Base-by-base conservation (phyloP, 2,329 filamentous ascomycete genomes). In the Bipolaris zeicola region DNA sequence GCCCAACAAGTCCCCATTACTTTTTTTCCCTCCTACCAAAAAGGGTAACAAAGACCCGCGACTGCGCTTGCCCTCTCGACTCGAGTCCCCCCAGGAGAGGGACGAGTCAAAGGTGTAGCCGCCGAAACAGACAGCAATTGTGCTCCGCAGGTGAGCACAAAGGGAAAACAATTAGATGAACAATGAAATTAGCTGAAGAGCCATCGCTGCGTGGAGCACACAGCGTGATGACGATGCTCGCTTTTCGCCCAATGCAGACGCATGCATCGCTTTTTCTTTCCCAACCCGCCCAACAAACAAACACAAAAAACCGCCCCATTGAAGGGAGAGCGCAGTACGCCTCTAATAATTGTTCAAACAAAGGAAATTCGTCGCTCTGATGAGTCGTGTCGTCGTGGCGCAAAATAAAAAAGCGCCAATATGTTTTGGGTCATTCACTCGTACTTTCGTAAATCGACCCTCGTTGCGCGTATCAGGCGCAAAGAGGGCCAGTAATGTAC, bases 371-470 rank as follows among this genome's bases (percentile, higher is more conserved):
- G 71, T 76, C 52, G 70, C 44, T 55, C 43, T 52, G 51, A 56
- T 73, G 65, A 72, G 56, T 45, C 36, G 37, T 58, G 46, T 58
- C 66, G 57, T 67, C 69, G 68, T 71, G 67, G 67, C 70, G 68
- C 63, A 55, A 70, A 65, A 65, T 66, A 50, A 68, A 68, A 51
- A 68, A 57, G 58, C 58, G 62, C 63, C 61, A 47, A 44, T 51
- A 65, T 53, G 61, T 58, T 43, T 39, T 42, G 36, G 52, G 72
- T 76, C 73, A 71, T 75, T 73, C 71, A 74, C 67, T 74, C 72
- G 70, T 75, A 73, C 72, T 64, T 57, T 76, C 74, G 67, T 75
- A 62, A 50, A 62, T 70, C 43, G 48, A n/a, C 14, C 65, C 61
- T 57, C 53, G 39, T 42, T 52, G 45, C 13, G 28, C 47, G 16